Evolutionary conservation across 1,284 basidiomycete genomes (phyloP).

Genomic region (Kwoniella shivajii): DNA sequence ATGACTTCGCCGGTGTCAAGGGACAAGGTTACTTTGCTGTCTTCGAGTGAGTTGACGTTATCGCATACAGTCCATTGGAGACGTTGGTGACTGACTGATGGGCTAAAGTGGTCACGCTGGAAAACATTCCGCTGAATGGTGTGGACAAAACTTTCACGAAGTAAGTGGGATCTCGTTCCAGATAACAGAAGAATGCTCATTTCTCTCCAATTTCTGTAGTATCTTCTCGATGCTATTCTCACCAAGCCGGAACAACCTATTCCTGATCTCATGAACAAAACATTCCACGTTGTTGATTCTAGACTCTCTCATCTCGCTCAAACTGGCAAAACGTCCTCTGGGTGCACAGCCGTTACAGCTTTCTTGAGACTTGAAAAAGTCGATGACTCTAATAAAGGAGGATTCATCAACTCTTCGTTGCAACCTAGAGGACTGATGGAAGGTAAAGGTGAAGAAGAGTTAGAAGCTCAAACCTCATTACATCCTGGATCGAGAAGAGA

Average conservation of each 20-base stretch:
- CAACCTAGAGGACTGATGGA: conserved; percentile 46
- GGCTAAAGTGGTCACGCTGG: conserved; percentile 81
- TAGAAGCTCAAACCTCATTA: conserved; percentile 43
- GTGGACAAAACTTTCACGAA: conserved; percentile 92
- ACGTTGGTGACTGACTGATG: background rate
- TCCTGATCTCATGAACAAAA: conserved; percentile 87
- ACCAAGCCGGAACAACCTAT: conserved; percentile 59
- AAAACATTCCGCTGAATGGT: conserved; percentile 98
- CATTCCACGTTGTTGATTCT: conserved; percentile 89
- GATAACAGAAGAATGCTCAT: background rate
- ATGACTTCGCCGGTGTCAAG: conserved; percentile 84
- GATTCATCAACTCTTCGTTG: conserved; percentile 47
- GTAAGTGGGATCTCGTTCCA: conserved; percentile 56
- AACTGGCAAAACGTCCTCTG: conserved; percentile 88
- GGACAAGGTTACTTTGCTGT: conserved; percentile 98
- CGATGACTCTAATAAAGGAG: conserved; percentile 34
- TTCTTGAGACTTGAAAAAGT: conserved; percentile 90
- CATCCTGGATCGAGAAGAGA: conserved; percentile 23
- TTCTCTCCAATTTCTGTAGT: conserved; percentile 20
- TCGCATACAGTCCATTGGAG: background rate
- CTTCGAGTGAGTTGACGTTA: conserved; percentile 67
- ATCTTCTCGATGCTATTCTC: conserved; percentile 55
- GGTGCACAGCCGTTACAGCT: conserved; percentile 96
- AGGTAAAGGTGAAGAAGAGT: conserved; percentile 51
- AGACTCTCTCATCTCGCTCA: conserved; percentile 78